A percentile compares a stretch with the other conserved stretches of the same genome.
Evolutionary conservation across 2,329 filamentous ascomycete species (phyloP).

Genomic region (Tolypocladium amazonense): DNA sequence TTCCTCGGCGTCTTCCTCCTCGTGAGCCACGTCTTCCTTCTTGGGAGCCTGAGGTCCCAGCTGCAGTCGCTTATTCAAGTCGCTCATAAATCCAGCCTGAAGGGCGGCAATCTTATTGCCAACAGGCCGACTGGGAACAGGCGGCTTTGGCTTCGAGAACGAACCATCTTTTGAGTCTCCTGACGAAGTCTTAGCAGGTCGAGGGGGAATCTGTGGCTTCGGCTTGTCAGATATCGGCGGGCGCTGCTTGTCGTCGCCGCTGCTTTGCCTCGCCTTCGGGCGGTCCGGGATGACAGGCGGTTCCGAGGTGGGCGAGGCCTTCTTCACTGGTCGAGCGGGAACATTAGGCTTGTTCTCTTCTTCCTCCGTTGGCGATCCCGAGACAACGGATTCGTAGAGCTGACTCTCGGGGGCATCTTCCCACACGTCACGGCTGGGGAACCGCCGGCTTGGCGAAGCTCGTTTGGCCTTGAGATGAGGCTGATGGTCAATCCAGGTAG

Average conservation of each 20-base stretch:
- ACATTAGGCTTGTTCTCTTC: conserved; percentile 16
- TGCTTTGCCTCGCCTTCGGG: conserved; percentile 37
- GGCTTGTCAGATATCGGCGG: conserved; percentile 39
- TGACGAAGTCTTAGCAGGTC: conserved; percentile 44
- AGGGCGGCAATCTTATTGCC: conserved; percentile 85
- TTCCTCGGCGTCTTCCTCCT: conserved; percentile 43
- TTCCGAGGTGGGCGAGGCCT: conserved; percentile 23
- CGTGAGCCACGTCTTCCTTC: conserved; percentile 54
- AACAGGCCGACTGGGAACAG: conserved; percentile 61
- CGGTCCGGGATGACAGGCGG: conserved; percentile 40
- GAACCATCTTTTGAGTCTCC: conserved; percentile 30
- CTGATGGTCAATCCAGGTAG: conserved; percentile 35
- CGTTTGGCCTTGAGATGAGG: conserved; percentile 43
- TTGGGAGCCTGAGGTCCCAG: conserved; percentile 74
- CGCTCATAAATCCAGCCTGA: conserved; percentile 84
- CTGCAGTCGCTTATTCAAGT: conserved; percentile 81
- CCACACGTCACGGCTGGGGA: conserved; percentile 90
- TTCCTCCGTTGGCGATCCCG: conserved; percentile 17
- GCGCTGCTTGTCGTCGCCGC: conserved; percentile 28
- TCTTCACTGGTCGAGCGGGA: conserved; percentile 24
- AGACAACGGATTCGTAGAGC: conserved; percentile 66
- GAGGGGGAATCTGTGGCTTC: conserved; percentile 50
- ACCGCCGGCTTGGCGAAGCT: conserved; percentile 54
- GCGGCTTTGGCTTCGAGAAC: conserved; percentile 64
- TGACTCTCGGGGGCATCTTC: conserved; percentile 84